Evolutionary conservation across 768 basidiomycete species (phyloP), one percentile per base, ranked within the genome.

Genomic region (Hygrophoropsis aurantiaca): DNA sequence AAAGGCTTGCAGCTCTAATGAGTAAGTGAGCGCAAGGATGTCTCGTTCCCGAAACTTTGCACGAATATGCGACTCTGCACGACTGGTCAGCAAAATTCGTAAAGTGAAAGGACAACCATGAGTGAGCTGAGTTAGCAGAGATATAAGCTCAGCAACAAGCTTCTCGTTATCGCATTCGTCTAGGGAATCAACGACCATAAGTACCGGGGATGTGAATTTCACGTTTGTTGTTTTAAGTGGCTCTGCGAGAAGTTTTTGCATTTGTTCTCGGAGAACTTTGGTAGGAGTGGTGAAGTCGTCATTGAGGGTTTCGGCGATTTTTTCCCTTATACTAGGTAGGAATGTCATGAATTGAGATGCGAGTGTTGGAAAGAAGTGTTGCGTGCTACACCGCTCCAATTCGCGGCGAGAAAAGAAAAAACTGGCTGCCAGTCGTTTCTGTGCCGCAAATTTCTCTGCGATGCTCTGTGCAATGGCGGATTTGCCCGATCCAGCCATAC

Each of bases 321-420:
- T 54, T 6, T 52, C 50, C 6, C 60, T 55, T 13, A 62, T 46
- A 4, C 42, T 54, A 1, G 64, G 61, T 0, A 65, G 20, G 7
- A 42, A 46, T 9, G 37, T 30, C 8, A 61, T 52, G 1, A 72
- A 49, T 34, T 71, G 70, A 3, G 56, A 64, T 1, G 61, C 64
- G 23, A 72, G 43, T 0, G 70, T 67, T 1, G 68, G 50, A 7
- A 70, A 42, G 4, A 72, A 51, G 10, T 53, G 51, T 23, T 46
- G 52, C 3, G 55, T 58, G 8, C 54, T 53, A 1, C 56, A 58
- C 10, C 66, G 53, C 20, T 53, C 58, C 8, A 51, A 36, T 27
- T 62, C 60, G 11, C 57, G 53, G n/a, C 61, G 51, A 0, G 62
- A 69, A 54, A 71, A 69, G 50, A 71, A 71, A 53, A 68, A 72